Conservation (phyloP, 2,329 filamentous ascomycete species). For the Diaporthe helianthi region DNA sequence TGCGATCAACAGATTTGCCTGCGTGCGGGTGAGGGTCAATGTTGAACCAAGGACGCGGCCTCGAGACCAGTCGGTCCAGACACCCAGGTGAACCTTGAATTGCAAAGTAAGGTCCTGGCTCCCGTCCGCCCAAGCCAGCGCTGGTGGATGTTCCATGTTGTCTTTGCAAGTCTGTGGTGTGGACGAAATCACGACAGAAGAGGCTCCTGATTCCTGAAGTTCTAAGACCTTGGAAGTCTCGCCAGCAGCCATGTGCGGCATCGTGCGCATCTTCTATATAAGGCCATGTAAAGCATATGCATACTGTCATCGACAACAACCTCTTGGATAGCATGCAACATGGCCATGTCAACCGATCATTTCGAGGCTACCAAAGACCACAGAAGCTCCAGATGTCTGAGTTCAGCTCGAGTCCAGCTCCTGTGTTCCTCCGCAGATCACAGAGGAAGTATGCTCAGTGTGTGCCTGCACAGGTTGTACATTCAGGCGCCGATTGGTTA, state of each 20-base stretch:
- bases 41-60: constrained; percentile 43
- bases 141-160: background rate
- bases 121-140: background rate
- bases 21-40: constrained; percentile 40
- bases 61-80: constrained; percentile 45
- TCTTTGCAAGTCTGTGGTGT: background rate
- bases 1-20: constrained; percentile 44
- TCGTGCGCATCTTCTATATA: background rate
- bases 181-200: background rate
- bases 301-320: background rate
- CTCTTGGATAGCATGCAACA: background rate
- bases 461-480: background rate
- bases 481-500: background rate
- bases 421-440: background rate
- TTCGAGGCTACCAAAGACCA: background rate
- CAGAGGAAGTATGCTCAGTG: background rate
- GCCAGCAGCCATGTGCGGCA: background rate
- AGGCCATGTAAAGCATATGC: background rate
- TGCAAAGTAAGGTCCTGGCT: background rate
- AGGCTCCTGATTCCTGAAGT: background rate
- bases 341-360: background rate
- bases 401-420: background rate
- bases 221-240: background rate
- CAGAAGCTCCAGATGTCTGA: background rate
- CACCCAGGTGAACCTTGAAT: constrained; percentile 39